These are phyloP conservation scores for Bondarzewia mesenterica DNA, from an alignment of 1,284 basidiomycete genomes.

Conservation along the genomic window DNA sequence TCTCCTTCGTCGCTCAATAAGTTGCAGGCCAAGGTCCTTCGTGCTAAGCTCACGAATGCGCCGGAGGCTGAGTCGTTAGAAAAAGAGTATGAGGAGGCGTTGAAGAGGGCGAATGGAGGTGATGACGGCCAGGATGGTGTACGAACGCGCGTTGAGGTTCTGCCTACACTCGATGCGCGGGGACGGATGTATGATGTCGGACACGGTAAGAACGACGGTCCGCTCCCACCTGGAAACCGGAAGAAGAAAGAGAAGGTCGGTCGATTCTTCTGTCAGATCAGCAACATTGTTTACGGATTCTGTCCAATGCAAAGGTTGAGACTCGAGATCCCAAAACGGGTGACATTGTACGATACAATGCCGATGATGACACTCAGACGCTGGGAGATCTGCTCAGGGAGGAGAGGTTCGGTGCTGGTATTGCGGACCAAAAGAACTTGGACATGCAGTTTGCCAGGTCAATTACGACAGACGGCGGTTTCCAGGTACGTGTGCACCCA, in stretches of 20 bases:
- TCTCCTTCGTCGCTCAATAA: constrained; percentile 83
- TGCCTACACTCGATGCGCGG: constrained; percentile 85
- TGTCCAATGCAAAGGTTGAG: constrained; percentile 56
- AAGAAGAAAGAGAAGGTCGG: constrained; percentile 72
- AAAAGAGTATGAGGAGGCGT: constrained; percentile 72
- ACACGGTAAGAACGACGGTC: constrained; percentile 46
- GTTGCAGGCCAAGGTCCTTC: constrained; percentile 87
- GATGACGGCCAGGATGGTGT: constrained; percentile 36
- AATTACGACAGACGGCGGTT: constrained; percentile 83
- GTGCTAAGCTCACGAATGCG: constrained; percentile 79
- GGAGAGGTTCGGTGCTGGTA: constrained; percentile 85
- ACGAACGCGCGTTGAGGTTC: constrained; percentile 63
- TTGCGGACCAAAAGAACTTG: constrained; percentile 83
- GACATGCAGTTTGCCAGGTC: constrained; percentile 86
- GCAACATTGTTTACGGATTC: constrained; percentile 2
- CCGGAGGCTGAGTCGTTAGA: constrained; percentile 72
- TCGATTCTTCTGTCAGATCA: neutral
- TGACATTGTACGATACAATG: constrained; percentile 77
- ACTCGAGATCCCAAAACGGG: constrained; percentile 85
- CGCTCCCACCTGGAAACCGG: constrained; percentile 54
- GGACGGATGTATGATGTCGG: constrained; percentile 93
- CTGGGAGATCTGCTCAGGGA: constrained; percentile 90
- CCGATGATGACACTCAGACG: constrained; percentile 82
- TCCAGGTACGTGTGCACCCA: constrained; percentile 47
- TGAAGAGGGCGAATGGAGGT: constrained; percentile 40